Base-by-base conservation (phyloP, 176 grass and related monocot genomes). In the Musa beccarii region DNA sequence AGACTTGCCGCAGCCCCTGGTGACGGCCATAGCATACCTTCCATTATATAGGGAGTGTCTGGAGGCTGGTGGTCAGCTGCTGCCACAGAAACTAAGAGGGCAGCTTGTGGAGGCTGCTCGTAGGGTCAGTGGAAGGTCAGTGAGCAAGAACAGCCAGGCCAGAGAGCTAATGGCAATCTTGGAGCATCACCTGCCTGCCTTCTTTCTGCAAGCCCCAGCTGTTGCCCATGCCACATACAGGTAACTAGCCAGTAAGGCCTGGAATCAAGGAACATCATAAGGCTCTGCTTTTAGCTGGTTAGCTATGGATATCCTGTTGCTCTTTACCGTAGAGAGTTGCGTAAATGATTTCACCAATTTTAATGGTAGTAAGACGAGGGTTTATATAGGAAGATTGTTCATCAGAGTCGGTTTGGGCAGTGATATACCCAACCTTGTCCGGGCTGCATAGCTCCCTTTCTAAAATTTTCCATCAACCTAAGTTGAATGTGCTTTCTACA, bases 51-150 rank as follows among this genome's bases (percentile, higher is more conserved):
- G 71, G 75, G 95, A 99, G 70, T 99, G 95, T 66, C 51, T 86
- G 2, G 49, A 84, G 71, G 80, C 82, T 9, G 83, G 81, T 59
- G 95, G 91, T 22, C 80, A 24, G 49, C 65, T 99, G 28, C 69
- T 99, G 86, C 88, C 90, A 0, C 95, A 99, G 56, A 99, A 85
- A 73, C 81, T 99, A 57, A 92, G 95, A 87, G 91, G 95, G 59
- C 90, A 94, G 83, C 91, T 99, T 64, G 73, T 92, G 29, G 95
- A 99, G 81, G 95, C 91, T 49, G 88, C 87, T 50, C 85, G 68
- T 24, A 90, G 91, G 82, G 78, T 99, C 0, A 68, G 80, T 29
- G 85, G 84, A n/a, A 22, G 20, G 81, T 69, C 73, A 49, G 73
- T 92, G 23, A 86, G 89, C 55, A 86, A 71, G 64, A 80, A 61